Percentiles rank a stretch among this genome's conserved stretches.
These are phyloP conservation scores for Rhizopus stolonifer DNA, from an alignment of 371 early-diverging fungal genomes.

Conservation along the genomic window DNA sequence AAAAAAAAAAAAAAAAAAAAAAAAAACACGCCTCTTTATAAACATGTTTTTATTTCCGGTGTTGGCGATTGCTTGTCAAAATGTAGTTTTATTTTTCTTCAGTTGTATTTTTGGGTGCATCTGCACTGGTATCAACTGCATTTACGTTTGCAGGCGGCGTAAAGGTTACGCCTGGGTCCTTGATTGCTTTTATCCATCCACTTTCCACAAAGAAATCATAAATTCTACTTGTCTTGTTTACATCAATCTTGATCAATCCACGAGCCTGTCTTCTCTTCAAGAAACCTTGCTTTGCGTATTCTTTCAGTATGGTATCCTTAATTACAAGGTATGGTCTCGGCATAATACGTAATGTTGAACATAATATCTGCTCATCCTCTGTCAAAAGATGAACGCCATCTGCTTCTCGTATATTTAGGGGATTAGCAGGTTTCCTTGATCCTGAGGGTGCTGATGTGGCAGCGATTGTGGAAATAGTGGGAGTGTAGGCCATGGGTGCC, in stretches of 20 bases:
- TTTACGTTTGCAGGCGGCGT: too few relatives aligned
- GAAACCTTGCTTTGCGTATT: constrained; percentile 73
- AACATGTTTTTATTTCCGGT: too few relatives aligned
- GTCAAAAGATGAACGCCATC: constrained; percentile 90
- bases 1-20: too few relatives aligned
- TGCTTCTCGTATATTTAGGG: constrained; percentile 78
- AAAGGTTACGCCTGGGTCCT: not conserved
- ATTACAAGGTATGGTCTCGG: constrained; percentile 87
- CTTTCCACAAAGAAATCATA: constrained; percentile 89
- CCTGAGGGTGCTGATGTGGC: constrained; percentile 31
- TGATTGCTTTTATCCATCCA: constrained; percentile 78
- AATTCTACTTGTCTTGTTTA: constrained; percentile 79
- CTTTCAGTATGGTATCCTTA: constrained; percentile 85
- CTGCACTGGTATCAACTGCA: not conserved
- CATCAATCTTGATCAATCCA: constrained; percentile 84
- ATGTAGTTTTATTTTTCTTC: not conserved
- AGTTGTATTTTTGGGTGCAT: not conserved
- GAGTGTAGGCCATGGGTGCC: not conserved
- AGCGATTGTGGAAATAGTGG: constrained; percentile 15
- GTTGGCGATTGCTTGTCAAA: not conserved
- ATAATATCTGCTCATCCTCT: constrained; percentile 76
- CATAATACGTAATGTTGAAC: constrained; percentile 76
- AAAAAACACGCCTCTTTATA: too few relatives aligned
- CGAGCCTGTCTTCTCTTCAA: constrained; percentile 77
- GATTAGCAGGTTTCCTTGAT: constrained; percentile 59